Evolutionary conservation across 2,329 filamentous ascomycete species (phyloP).

Genomic region (Byssoonygena ceratinophila): DNA sequence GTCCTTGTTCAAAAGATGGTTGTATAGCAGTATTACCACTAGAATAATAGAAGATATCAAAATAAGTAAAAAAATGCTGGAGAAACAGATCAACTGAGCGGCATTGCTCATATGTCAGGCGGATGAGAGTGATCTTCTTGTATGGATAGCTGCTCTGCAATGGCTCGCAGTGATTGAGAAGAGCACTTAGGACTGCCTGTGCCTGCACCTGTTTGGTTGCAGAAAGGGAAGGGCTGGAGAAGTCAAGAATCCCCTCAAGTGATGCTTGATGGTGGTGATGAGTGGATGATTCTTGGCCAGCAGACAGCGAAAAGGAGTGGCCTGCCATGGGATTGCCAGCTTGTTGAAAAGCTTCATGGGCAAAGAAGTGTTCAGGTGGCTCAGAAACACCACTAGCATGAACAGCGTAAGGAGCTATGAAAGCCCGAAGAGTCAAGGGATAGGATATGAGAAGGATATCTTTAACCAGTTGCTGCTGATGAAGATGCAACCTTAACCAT

Average conservation of each 20-base stretch:
- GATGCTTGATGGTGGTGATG: conserved; percentile 14
- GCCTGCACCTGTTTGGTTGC: conserved; percentile 13
- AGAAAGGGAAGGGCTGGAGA: conserved; percentile 10
- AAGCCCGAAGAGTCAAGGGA: conserved; percentile 5
- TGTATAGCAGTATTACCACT: conserved; percentile 11
- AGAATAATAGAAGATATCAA: conserved; percentile 11
- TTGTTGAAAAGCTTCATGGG: not conserved
- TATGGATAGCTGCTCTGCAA: conserved; percentile 18
- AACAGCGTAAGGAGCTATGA: conserved; percentile 5
- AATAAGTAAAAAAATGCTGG: conserved; percentile 13
- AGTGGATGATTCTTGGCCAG: conserved; percentile 11
- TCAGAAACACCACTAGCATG: not conserved
- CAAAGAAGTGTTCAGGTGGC: conserved; percentile 1
- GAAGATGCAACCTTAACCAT: too few relatives aligned
- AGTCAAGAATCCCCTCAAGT: conserved; percentile 14
- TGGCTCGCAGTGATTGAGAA: conserved; percentile 19
- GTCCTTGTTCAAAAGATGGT: conserved; percentile 4
- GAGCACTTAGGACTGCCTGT: conserved; percentile 12
- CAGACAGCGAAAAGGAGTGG: conserved; percentile 9
- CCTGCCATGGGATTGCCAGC: conserved; percentile 4
- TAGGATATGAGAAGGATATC: conserved; percentile 1
- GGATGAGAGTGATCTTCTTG: conserved; percentile 19
- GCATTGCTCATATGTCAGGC: conserved; percentile 18
- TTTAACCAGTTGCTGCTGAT: too few relatives aligned
- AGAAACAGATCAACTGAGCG: conserved; percentile 16